These are phyloP conservation scores for Phoma sp. DNA, from an alignment of 2,329 filamentous ascomycete genomes.

Conservation along the genomic window DNA sequence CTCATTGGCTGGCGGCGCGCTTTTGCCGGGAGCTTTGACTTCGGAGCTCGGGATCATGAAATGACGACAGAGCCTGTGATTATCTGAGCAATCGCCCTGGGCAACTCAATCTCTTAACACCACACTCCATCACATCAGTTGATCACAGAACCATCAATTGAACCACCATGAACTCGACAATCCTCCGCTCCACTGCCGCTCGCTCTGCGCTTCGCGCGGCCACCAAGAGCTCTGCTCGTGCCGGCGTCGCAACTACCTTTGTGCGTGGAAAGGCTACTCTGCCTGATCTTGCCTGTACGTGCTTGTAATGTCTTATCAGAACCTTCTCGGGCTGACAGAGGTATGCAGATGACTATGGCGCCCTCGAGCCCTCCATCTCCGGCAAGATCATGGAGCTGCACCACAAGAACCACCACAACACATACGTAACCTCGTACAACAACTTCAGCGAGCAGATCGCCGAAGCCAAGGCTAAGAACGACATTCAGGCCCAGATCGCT, in stretches of 20 bases:
- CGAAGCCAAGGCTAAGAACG: constrained; percentile 60
- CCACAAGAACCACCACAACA: constrained; percentile 93
- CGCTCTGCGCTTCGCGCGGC: constrained; percentile 75
- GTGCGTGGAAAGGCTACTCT: constrained; percentile 89
- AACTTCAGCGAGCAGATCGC: constrained; percentile 74
- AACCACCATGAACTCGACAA: constrained; percentile 72
- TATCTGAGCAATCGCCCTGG: constrained; percentile 10
- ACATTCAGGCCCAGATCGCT: constrained; percentile 61
- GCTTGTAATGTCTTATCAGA: not conserved
- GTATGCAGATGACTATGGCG: constrained; percentile 85
- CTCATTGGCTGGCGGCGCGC: constrained; percentile 22
- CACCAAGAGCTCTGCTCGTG: constrained; percentile 64
- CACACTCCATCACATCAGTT: constrained; percentile 23
- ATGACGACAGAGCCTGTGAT: constrained; percentile 36
- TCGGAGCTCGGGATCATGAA: constrained; percentile 21
- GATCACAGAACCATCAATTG: constrained; percentile 23
- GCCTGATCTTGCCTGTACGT: constrained; percentile 80
- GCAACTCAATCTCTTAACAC: not conserved
- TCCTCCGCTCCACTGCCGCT: constrained; percentile 73
- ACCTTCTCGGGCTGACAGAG: constrained; percentile 7
- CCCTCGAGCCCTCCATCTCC: constrained; percentile 83
- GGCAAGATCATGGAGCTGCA: constrained; percentile 96
- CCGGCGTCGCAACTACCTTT: constrained; percentile 75
- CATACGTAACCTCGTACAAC: constrained; percentile 91
- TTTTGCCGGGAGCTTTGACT: constrained; percentile 13